Conservation (phyloP, 129 eudicot species). For the Mikania micrantha region DNA sequence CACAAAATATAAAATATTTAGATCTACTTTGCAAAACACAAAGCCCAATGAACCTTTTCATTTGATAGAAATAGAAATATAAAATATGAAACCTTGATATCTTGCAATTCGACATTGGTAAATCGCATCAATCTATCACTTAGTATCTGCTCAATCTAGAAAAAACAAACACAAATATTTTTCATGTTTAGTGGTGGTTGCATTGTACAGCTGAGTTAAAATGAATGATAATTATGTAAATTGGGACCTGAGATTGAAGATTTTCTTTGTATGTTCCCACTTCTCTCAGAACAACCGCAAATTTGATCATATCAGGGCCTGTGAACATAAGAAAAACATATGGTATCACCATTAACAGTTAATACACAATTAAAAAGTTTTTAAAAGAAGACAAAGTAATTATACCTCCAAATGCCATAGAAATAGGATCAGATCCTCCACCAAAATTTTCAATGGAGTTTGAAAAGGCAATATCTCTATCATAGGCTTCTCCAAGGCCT, state of each 20-base stretch:
- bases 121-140: constrained; percentile 59
- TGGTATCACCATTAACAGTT: constrained; percentile 14
- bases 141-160: constrained; percentile 64
- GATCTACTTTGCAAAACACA: not conserved
- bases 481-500: constrained; percentile 78
- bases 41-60: not conserved
- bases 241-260: constrained; percentile 72
- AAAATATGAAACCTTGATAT: constrained; percentile 64
- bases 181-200: not conserved
- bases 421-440: constrained; percentile 79
- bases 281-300: constrained; percentile 77
- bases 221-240: not conserved
- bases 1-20: not conserved
- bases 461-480: constrained; percentile 71
- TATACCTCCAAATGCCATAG: constrained; percentile 77
- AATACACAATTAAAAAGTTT: constrained; percentile 1
- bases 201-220: not conserved
- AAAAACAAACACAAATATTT: constrained; percentile 12
- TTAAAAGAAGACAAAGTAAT: not conserved
- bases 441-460: constrained; percentile 71
- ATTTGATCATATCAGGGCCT: constrained; percentile 92
- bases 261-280: constrained; percentile 74
- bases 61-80: constrained; percentile 1
- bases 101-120: constrained; percentile 62
- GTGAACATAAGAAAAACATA: constrained; percentile 15